Evolutionary conservation across 1,284 basidiomycete genomes (phyloP).

Genomic region (Ustilago nuda): DNA sequence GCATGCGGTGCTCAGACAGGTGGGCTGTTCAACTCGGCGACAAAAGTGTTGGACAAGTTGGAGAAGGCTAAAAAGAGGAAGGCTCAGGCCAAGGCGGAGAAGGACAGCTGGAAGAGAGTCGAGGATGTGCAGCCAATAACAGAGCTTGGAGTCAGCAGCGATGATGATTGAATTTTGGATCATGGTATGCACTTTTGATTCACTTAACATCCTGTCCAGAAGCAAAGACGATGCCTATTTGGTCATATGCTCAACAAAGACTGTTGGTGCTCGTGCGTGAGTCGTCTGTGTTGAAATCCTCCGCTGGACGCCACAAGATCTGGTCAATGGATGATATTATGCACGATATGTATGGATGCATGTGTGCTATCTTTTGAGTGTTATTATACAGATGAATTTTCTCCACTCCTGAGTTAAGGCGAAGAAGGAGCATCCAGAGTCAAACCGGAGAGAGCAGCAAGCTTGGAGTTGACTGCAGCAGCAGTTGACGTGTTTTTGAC

Average conservation of each 20-base stretch:
- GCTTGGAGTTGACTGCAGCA: slow-evolving; percentile 21
- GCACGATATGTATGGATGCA: background rate
- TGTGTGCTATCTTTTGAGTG: slow-evolving; percentile 6
- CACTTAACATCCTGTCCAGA: too few relatives aligned
- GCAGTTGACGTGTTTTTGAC: slow-evolving; percentile 5
- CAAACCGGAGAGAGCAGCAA: slow-evolving; percentile 15
- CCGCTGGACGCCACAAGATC: background rate
- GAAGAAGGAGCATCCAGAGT: slow-evolving; percentile 13
- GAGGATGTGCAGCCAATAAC: slow-evolving; percentile 36
- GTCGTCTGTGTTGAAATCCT: background rate
- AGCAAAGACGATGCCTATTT: background rate
- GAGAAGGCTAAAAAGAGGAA: slow-evolving; percentile 36
- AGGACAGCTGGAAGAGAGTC: slow-evolving; percentile 13
- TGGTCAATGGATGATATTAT: background rate
- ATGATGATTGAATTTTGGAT: slow-evolving; percentile 9
- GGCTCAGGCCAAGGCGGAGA: slow-evolving; percentile 36
- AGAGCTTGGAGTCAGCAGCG: slow-evolving; percentile 26
- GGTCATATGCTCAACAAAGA: background rate
- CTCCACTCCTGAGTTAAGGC: background rate
- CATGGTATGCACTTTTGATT: background rate
- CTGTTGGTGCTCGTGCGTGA: background rate
- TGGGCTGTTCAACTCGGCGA: slow-evolving; percentile 92
- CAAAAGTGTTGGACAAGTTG: slow-evolving; percentile 82
- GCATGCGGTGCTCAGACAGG: slow-evolving; percentile 92
- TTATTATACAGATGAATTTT: background rate